Evolutionary conservation across 2,329 filamentous ascomycete genomes (phyloP), one percentile per base, ranked within the genome.

Genomic region (Dothideomycetes sp.): DNA sequence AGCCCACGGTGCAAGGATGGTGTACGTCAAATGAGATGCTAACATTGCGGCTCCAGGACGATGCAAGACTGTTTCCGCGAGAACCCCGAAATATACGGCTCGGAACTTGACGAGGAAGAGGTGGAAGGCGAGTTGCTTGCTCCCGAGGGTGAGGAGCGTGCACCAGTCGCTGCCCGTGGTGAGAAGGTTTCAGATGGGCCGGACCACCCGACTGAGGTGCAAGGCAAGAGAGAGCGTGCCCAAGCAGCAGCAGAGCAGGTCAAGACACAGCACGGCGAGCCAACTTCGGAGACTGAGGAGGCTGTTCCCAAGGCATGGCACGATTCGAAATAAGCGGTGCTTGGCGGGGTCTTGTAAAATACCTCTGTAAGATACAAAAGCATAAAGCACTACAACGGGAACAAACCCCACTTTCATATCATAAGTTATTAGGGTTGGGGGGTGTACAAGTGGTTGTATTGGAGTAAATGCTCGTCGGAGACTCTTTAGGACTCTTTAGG

Each of bases 41-140:
- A 36, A 43, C 32, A 27, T 30, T 15, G 19, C 12, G 5, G 19
- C 5, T 50, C 53, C 51, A 94, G 88, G 72, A 79, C 73, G 53
- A 98, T 98, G 91, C 91, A 96, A 68, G 81, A 89, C 54, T 98
- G 91, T 70, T 98, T 98, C 74, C 77, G 87, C 52, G 68, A 79
- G 59, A 84, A 95, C 61, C 91, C 91, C 15, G 91, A 96, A 32
- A 73, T 95, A 44, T 98, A 98, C 63, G 88, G 87, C 44, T 75
- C 82, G 32, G 89, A 96, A 60, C 70, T 95, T 14, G 80, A 83
- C 24, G 82, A 87, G 35, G 87, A 93, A 37, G 76, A 78, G 11
- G 32, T 39, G 7, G 41, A 37, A 34, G 41, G 17, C 43, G 37
- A 40, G 46, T 7, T 27, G 12, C 32, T 36, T 30, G 37, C 14